These are phyloP conservation scores for Parathielavia hyrcaniae DNA, from an alignment of 495 filamentous ascomycete genomes.

Conservation along the genomic window DNA sequence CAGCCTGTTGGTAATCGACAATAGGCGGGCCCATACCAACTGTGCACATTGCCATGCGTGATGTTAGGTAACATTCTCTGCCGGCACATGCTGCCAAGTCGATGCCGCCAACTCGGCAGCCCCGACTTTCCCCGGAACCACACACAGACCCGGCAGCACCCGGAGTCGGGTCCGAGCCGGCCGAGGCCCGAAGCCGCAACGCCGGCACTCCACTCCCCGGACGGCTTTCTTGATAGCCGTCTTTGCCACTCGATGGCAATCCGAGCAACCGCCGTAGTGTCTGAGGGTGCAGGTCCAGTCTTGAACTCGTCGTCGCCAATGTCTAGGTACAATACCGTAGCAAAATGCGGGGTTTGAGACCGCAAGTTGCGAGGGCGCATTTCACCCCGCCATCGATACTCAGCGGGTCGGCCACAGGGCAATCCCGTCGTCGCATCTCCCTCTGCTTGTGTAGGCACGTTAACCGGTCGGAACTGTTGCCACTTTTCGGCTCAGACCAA, in stretches of 20 bases:
- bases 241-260: not conserved
- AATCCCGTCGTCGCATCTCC: not conserved
- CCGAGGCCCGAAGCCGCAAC: constrained; percentile 11
- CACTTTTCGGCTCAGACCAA: not conserved
- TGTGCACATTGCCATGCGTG: not conserved
- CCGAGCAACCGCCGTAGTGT: too few species aligned
- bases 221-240: not conserved
- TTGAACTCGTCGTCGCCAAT: too few species aligned
- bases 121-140: not conserved
- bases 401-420: too few species aligned
- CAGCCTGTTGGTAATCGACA: not conserved
- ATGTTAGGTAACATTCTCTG: not conserved
- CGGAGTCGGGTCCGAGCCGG: constrained; percentile 1
- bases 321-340: too few species aligned
- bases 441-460: too few species aligned
- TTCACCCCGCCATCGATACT: not conserved
- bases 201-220: not conserved
- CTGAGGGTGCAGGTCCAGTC: too few species aligned
- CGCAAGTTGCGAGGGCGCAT: not conserved
- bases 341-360: too few species aligned
- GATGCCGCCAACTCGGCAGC: not conserved
- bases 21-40: not conserved
- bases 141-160: constrained; percentile 5
- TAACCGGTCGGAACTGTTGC: too few species aligned
- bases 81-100: not conserved